phyloP scores from a whole-genome alignment of 78 protist species.

The Acrasis kona region DNA sequence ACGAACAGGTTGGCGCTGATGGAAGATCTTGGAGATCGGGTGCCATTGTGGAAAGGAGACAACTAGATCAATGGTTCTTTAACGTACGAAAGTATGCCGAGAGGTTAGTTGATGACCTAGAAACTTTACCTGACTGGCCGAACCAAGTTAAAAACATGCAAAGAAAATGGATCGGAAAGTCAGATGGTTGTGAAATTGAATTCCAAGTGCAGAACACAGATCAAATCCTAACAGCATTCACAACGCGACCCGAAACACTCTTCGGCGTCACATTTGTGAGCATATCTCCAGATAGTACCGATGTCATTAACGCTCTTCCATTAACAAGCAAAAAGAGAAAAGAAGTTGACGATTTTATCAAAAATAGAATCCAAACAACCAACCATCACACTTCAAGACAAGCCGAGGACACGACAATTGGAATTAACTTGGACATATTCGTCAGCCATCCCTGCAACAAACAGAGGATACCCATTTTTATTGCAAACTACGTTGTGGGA shows the following conservation, averaged over 20 bases:
- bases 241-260: conserved; percentile 79
- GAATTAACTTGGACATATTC: no score
- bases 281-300: neutral
- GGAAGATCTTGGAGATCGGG: conserved; percentile 84
- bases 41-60: conserved; percentile 58
- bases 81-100: conserved; percentile 61
- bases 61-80: conserved; percentile 70
- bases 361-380: no score
- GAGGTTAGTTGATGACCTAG: neutral
- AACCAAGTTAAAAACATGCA: conserved; percentile 69
- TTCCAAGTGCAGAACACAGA: conserved; percentile 18
- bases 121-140: conserved; percentile 63
- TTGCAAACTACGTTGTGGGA: conserved; percentile 48
- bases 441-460: conserved; percentile 7
- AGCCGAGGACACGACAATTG: no score
- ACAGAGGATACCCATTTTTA: conserved; percentile 41
- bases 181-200: conserved; percentile 39
- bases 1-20: conserved; percentile 78
- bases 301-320: no score
- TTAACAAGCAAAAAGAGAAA: neutral
- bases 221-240: conserved; percentile 5
- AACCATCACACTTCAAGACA: no score
- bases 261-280: conserved; percentile 60
- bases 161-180: conserved; percentile 77
- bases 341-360: neutral